A percentile compares a stretch with the other conserved stretches of the same genome.
Conservation (phyloP, 2,329 filamentous ascomycete species). For the Microcyclospora tardicrescens region DNA sequence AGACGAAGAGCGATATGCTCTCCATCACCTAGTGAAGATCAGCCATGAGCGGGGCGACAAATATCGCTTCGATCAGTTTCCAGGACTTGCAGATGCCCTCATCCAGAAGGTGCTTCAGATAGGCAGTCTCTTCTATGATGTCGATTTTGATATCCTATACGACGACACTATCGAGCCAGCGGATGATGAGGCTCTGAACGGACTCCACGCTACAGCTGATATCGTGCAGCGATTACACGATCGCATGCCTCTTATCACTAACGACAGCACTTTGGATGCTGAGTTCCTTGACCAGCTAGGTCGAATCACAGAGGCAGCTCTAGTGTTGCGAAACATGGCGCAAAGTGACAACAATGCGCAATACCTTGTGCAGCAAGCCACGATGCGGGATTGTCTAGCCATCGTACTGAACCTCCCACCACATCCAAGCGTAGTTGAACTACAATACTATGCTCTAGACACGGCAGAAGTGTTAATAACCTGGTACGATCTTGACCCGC, state of each 20-base stretch:
- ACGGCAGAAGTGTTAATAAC: constrained; percentile 83
- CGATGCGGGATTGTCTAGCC: constrained; percentile 69
- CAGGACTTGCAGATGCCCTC: constrained; percentile 73
- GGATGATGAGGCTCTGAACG: constrained; percentile 48
- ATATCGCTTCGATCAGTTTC: constrained; percentile 87
- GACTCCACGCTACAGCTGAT: constrained; percentile 53
- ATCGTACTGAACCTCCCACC: constrained; percentile 68
- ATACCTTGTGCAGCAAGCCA: constrained; percentile 61
- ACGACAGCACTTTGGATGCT: constrained; percentile 57
- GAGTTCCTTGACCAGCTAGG: constrained; percentile 58
- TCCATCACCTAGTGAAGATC: constrained; percentile 90
- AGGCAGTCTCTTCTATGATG: constrained; percentile 64
- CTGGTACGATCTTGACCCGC: constrained; percentile 56
- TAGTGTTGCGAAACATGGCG: constrained; percentile 94
- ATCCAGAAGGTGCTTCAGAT: constrained; percentile 74
- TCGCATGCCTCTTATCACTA: constrained; percentile 45
- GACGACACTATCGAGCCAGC: constrained; percentile 37
- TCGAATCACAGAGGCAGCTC: constrained; percentile 69
- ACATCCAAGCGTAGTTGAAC: constrained; percentile 59
- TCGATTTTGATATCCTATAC: constrained; percentile 71
- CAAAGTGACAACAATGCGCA: constrained; percentile 77
- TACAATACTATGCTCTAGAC: constrained; percentile 84
- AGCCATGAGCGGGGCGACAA: constrained; percentile 91
- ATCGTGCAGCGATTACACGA: constrained; percentile 58
- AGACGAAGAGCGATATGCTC: constrained; percentile 78